A percentile compares a stretch with the other conserved stretches of the same genome.
phyloP scores from a whole-genome alignment of 2,329 filamentous ascomycete species.

The Tothia fuscella region DNA sequence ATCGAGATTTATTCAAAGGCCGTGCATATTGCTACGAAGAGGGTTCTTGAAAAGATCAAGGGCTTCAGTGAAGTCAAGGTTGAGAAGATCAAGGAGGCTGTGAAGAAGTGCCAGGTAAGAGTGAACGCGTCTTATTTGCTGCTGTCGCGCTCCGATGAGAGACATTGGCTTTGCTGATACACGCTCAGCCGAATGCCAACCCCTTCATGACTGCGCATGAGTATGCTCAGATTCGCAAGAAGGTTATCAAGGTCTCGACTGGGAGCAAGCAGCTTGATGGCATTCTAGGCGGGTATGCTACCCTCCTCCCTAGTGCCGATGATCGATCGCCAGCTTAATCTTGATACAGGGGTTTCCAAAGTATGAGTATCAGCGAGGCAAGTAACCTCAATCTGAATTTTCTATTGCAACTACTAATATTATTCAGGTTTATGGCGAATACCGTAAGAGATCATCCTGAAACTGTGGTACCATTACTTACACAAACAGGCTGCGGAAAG shows the following conservation, averaged over 20 bases:
- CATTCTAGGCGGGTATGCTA: constrained; percentile 49
- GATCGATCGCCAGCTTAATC: background rate
- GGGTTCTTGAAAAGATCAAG: constrained; percentile 52
- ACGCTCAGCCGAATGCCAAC: constrained; percentile 40
- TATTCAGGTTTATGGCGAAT: constrained; percentile 43
- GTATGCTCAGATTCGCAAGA: constrained; percentile 49
- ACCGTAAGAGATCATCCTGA: constrained; percentile 24
- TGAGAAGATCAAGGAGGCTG: constrained; percentile 58
- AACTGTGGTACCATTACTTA: background rate
- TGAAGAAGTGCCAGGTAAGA: constrained; percentile 46
- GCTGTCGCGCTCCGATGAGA: too few relatives aligned
- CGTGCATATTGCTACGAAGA: constrained; percentile 47
- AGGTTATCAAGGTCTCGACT: constrained; percentile 53
- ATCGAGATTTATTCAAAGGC: too few relatives aligned
- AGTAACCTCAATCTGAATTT: background rate
- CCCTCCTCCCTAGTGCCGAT: background rate
- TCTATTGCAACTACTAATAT: background rate
- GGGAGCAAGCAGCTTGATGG: constrained; percentile 58
- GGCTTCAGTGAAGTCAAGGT: constrained; percentile 60
- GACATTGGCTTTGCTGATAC: constrained; percentile 11
- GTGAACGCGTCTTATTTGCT: background rate
- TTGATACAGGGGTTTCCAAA: constrained; percentile 49
- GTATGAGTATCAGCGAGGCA: constrained; percentile 54
- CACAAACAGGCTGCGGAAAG: constrained; percentile 46
- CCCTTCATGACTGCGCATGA: constrained; percentile 57